phyloP scores from a whole-genome alignment of 2,329 filamentous ascomycete species.

The Diaporthe amygdali region DNA sequence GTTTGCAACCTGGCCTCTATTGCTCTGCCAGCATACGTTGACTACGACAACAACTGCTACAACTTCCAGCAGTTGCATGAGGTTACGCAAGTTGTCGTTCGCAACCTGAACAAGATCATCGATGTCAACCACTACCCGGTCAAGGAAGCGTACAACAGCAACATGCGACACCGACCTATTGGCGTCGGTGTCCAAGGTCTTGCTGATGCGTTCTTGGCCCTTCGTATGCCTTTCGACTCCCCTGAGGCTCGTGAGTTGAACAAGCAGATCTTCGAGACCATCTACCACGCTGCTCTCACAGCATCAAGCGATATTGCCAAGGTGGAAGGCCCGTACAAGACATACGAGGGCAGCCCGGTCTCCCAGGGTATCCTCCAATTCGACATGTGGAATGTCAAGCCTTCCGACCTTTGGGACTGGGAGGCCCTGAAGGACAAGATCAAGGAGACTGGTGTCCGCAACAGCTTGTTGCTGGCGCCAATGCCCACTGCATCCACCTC shows the following conservation, averaged over 20 bases:
- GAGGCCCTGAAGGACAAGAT: conserved; percentile 86
- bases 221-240: conserved; percentile 96
- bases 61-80: conserved; percentile 98
- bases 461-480: conserved; percentile 91
- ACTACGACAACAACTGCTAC: conserved; percentile 82
- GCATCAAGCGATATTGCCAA: conserved; percentile 87
- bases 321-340: conserved; percentile 82
- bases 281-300: conserved; percentile 94
- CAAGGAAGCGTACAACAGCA: conserved; percentile 89
- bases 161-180: conserved; percentile 95
- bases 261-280: conserved; percentile 98
- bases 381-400: conserved; percentile 97
- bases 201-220: conserved; percentile 95
- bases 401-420: conserved; percentile 97
- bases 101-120: conserved; percentile 97
- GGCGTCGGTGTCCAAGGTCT: conserved; percentile 97
- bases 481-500: conserved; percentile 98
- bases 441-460: conserved; percentile 90
- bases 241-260: conserved; percentile 92
- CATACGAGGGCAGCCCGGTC: conserved; percentile 91
- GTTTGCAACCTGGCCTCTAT: conserved; percentile 98
- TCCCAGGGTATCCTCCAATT: conserved; percentile 97
- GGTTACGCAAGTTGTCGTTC: conserved; percentile 88
- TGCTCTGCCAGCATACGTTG: conserved; percentile 88
- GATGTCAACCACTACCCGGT: conserved; percentile 99